Percentiles rank a stretch among this genome's conserved stretches.
These are phyloP conservation scores for Dactylellina haptotyla DNA, from an alignment of 2,329 filamentous ascomycete genomes.

Conservation along the genomic window DNA sequence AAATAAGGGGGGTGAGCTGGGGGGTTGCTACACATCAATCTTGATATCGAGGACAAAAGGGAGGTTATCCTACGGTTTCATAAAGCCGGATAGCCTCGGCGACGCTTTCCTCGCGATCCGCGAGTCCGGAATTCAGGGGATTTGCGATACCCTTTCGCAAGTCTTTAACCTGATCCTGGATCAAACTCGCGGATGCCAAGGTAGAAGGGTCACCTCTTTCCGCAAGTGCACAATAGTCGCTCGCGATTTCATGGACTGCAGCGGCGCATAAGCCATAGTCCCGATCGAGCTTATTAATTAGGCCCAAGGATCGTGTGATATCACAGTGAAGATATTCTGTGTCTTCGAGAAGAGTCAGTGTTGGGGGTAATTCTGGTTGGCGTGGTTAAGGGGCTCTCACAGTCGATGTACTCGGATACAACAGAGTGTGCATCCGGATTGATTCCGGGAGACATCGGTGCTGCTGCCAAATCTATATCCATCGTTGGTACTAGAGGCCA, in stretches of 20 bases:
- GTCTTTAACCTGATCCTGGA: slow-evolving; percentile 59
- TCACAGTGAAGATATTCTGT: slow-evolving; percentile 76
- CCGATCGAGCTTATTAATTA: slow-evolving; percentile 73
- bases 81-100: slow-evolving; percentile 73
- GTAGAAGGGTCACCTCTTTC: slow-evolving; percentile 58
- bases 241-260: slow-evolving; percentile 69
- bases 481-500: too few species aligned
- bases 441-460: not conserved
- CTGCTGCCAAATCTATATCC: slow-evolving; percentile 13
- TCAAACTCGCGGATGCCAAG: slow-evolving; percentile 61
- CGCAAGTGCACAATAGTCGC: slow-evolving; percentile 68
- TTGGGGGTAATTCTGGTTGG: not conserved
- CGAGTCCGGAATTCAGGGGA: slow-evolving; percentile 67
- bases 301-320: slow-evolving; percentile 72
- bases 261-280: slow-evolving; percentile 69
- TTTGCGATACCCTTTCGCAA: slow-evolving; percentile 72
- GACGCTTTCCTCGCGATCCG: slow-evolving; percentile 69
- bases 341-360: slow-evolving; percentile 45
- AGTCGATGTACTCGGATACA: slow-evolving; percentile 49
- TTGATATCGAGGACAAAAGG: not conserved
- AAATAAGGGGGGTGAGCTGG: not conserved
- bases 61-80: slow-evolving; percentile 65
- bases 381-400: slow-evolving; percentile 3
- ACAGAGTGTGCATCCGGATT: slow-evolving; percentile 45
- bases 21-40: too few species aligned